phyloP scores from a whole-genome alignment of 176 grass and related monocot species.

The Saccharum officinarum region DNA sequence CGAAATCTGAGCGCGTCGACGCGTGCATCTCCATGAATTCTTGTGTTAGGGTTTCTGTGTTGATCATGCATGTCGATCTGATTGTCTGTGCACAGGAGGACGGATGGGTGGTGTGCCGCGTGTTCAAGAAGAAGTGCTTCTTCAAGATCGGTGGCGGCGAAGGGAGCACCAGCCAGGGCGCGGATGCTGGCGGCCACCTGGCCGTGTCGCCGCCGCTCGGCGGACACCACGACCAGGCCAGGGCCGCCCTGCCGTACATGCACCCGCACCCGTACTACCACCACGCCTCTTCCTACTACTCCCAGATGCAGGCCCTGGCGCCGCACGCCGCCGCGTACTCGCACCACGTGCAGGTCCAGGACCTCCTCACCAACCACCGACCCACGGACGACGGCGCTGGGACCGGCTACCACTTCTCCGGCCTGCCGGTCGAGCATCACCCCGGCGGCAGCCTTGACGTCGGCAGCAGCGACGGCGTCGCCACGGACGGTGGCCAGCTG shows the following conservation, averaged over 20 bases:
- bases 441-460: slow-evolving; percentile 37
- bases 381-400: slow-evolving; percentile 44
- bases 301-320: slow-evolving; percentile 48
- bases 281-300: slow-evolving; percentile 59
- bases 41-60: slow-evolving; percentile 3
- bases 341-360: slow-evolving; percentile 88
- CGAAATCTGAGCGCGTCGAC: not conserved
- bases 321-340: slow-evolving; percentile 43
- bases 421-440: slow-evolving; percentile 58
- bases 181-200: slow-evolving; percentile 36
- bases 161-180: slow-evolving; percentile 48
- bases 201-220: slow-evolving; percentile 35
- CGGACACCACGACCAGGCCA: slow-evolving; percentile 42
- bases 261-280: slow-evolving; percentile 73
- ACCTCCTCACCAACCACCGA: slow-evolving; percentile 91
- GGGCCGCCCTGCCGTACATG: slow-evolving; percentile 45
- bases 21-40: not conserved
- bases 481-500: slow-evolving; percentile 15
- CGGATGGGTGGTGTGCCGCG: slow-evolving; percentile 94
- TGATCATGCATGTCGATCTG: not conserved
- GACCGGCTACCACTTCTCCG: slow-evolving; percentile 70
- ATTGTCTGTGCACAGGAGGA: slow-evolving; percentile 57
- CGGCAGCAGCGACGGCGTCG: slow-evolving; percentile 41
- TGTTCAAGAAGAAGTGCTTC: slow-evolving; percentile 99
- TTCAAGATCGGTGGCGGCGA: slow-evolving; percentile 71